Conservation (phyloP, 2,329 filamentous ascomycete genomes). For the Triangularia verruculosa region DNA sequence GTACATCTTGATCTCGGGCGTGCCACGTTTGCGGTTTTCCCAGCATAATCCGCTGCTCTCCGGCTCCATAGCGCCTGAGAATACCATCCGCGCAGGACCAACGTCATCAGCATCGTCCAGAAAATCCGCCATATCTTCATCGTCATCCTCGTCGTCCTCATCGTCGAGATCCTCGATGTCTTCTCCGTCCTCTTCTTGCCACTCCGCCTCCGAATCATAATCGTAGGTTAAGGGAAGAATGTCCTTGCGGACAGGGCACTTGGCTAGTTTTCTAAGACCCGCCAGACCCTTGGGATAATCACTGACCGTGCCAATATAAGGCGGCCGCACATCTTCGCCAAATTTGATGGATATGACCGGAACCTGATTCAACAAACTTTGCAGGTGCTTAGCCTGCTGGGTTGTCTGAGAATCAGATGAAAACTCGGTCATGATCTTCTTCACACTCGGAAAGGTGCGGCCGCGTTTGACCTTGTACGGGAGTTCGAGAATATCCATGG, state of each 20-base stretch:
- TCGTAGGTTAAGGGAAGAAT: slow-evolving; percentile 72
- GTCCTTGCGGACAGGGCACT: slow-evolving; percentile 50
- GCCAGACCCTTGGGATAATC: slow-evolving; percentile 50
- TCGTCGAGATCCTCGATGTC: slow-evolving; percentile 67
- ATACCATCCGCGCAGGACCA: slow-evolving; percentile 53
- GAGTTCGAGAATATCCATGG: slow-evolving; percentile 46
- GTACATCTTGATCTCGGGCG: slow-evolving; percentile 48
- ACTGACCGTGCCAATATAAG: slow-evolving; percentile 72
- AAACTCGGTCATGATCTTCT: slow-evolving; percentile 58
- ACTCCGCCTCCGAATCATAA: slow-evolving; percentile 83
- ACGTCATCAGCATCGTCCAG: slow-evolving; percentile 80
- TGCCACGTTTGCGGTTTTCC: slow-evolving; percentile 57
- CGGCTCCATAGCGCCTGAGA: slow-evolving; percentile 69
- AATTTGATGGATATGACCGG: slow-evolving; percentile 64
- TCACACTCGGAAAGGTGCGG: slow-evolving; percentile 51
- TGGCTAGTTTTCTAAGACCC: slow-evolving; percentile 50
- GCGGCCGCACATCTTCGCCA: slow-evolving; percentile 62
- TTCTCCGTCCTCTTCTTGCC: slow-evolving; percentile 74
- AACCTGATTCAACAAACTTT: slow-evolving; percentile 47
- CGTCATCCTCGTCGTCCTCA: slow-evolving; percentile 70
- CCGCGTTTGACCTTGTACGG: slow-evolving; percentile 43
- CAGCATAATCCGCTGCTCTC: slow-evolving; percentile 80
- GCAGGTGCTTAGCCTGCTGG: slow-evolving; percentile 37
- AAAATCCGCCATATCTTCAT: slow-evolving; percentile 86
- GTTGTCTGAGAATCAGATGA: slow-evolving; percentile 40